A percentile compares a stretch with the other conserved stretches of the same genome.
Evolutionary conservation across 1,284 basidiomycete species (phyloP).

Genomic region (Naganishia cerealis): DNA sequence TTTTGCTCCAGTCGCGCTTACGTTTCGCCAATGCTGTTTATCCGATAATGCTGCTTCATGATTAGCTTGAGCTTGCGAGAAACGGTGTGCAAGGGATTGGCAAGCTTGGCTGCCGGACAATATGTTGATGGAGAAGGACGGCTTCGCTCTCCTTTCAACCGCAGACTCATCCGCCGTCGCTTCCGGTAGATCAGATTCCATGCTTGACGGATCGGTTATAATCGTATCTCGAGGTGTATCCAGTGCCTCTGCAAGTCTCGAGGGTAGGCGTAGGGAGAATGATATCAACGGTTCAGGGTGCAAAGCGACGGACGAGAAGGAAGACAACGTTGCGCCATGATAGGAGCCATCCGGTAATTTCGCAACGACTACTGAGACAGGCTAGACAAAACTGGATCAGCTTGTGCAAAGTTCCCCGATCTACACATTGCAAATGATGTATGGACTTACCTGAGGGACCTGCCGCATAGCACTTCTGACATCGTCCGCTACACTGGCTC

Average conservation of each 20-base stretch:
- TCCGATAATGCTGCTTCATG: conserved; percentile 27
- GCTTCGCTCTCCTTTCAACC: background rate
- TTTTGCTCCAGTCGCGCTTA: background rate
- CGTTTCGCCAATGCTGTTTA: conserved; percentile 14
- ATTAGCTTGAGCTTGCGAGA: conserved; percentile 30
- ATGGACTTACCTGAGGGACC: conserved; percentile 50
- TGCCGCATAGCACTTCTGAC: conserved; percentile 52
- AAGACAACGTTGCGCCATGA: conserved; percentile 88
- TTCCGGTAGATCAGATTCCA: no score
- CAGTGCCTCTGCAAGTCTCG: conserved; percentile 71
- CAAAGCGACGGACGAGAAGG: conserved; percentile 85
- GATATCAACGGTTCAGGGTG: conserved; percentile 80
- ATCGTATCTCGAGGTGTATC: background rate
- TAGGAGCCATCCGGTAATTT: conserved; percentile 39
- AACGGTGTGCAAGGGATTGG: conserved; percentile 23
- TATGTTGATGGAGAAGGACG: conserved; percentile 28
- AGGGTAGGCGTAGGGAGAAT: conserved; percentile 84
- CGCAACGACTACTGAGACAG: conserved; percentile 51
- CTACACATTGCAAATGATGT: background rate
- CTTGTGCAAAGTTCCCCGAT: background rate
- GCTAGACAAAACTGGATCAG: conserved; percentile 37
- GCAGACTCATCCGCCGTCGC: background rate
- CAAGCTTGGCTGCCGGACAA: conserved; percentile 17
- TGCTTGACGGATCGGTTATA: background rate
- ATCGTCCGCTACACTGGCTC: conserved; percentile 30